Evolutionary conservation across 106 monocot genomes (phyloP), one percentile per base, ranked within the genome.

Genomic region (Ottelia alismoides): DNA sequence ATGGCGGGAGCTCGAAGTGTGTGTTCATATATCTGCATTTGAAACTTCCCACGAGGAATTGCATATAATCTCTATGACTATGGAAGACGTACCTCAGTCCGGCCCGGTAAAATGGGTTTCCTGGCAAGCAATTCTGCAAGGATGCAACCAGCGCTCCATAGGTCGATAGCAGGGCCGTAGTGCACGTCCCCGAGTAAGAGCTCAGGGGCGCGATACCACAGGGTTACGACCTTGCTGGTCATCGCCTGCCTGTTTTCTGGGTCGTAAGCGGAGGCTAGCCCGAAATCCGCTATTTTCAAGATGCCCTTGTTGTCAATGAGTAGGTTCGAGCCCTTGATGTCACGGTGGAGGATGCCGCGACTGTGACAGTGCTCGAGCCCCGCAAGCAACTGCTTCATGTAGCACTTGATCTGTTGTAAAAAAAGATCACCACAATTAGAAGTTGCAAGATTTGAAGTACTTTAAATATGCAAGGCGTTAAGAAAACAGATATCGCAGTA

Each of bases 111-210:
- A 29, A 89, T 83, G 30, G 89, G 89, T 51, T 74, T 83, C n/a
- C 83, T 80, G 62, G 63, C 67, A 52, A 89, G 74, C 54, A 89
- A 56, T 55, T 89, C 89, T 26, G 74, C 89, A 17, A 89, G 68
- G n/a, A 89, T 80, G 70, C 89, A 89, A 20, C 89, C 89, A 58
- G 77, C 62, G 47, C 83, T 80, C 89, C 89, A 89, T 48, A 89
- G 64, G 69, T 89, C 89, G 22, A 89, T 68, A 52, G 61, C 67
- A 51, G 72, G 76, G 49, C 62, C 80, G 64, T 89, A 89, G 23
- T 77, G 68, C 20, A 77, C 80, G 24, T 83, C 83, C 40, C 89
- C 89, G 9, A 89, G 62, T 47, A 89, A 65, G 52, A 89, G 76
- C 47, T 89, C 88, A 25, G 88, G 88, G 30, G 88, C 76, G 2